Evolutionary conservation across 148 eudicot genomes (phyloP).

Genomic region (Fagopyrum esculentum): DNA sequence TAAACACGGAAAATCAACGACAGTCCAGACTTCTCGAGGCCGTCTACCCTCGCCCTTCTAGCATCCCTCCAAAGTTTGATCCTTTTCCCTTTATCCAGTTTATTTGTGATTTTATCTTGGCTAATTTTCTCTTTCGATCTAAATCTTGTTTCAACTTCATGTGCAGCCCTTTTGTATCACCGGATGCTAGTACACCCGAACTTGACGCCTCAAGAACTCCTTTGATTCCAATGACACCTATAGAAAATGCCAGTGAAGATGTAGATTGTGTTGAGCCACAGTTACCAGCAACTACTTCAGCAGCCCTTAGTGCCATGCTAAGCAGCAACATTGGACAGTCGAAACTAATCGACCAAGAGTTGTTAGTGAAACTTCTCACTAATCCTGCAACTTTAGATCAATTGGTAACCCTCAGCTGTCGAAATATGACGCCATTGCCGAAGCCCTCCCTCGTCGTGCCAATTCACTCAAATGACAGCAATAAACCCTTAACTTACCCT

Average conservation of each 20-base stretch:
- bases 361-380: slow-evolving; percentile 50
- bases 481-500: slow-evolving; percentile 16
- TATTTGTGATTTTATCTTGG: not conserved
- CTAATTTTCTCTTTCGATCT: not conserved
- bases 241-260: slow-evolving; percentile 50
- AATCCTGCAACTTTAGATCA: slow-evolving; percentile 45
- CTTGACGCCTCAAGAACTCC: slow-evolving; percentile 33
- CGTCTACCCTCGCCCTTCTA: slow-evolving; percentile 61
- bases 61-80: slow-evolving; percentile 66
- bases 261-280: slow-evolving; percentile 15
- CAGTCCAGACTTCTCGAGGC: slow-evolving; percentile 74
- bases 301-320: slow-evolving; percentile 39
- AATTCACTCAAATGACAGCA: not conserved
- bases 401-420: slow-evolving; percentile 13
- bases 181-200: slow-evolving; percentile 23
- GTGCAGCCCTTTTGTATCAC: slow-evolving; percentile 45
- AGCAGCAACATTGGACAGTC: slow-evolving; percentile 32
- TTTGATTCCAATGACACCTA: slow-evolving; percentile 51
- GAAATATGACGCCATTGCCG: too few relatives aligned
- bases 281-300: slow-evolving; percentile 32
- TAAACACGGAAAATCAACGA: slow-evolving; percentile 43
- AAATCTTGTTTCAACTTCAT: not conserved
- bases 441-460: slow-evolving; percentile 23
- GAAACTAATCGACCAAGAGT: slow-evolving; percentile 44
- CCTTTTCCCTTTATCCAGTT: not conserved